phyloP scores from a whole-genome alignment of 2,329 filamentous ascomycete species.

The Fulvia fulva region DNA sequence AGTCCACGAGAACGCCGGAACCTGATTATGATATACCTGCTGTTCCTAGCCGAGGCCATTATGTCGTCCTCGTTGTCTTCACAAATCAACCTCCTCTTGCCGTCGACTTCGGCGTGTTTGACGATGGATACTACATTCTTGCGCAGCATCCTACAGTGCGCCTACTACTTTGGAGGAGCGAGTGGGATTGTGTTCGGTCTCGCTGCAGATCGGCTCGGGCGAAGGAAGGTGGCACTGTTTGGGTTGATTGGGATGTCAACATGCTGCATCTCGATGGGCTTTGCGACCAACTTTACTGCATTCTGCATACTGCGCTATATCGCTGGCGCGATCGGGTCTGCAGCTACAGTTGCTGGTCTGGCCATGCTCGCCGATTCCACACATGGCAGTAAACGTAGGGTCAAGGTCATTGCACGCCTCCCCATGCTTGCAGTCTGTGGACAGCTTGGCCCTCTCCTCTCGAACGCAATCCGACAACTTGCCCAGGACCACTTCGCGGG shows the following conservation, averaged over 20 bases:
- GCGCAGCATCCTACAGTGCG: conserved; percentile 46
- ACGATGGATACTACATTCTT: conserved; percentile 45
- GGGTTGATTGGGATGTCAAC: conserved; percentile 43
- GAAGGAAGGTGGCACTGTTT: conserved; percentile 42
- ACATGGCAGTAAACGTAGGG: conserved; percentile 27
- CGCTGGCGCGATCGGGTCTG: conserved; percentile 43
- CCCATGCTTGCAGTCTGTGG: conserved; percentile 45
- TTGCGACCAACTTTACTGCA: conserved; percentile 40
- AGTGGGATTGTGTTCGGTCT: conserved; percentile 45
- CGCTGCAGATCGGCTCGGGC: conserved; percentile 41
- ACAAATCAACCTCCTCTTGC: conserved; percentile 45
- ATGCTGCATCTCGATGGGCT: conserved; percentile 47
- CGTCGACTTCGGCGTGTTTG: conserved; percentile 43
- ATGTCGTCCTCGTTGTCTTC: conserved; percentile 48
- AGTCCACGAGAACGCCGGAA: conserved; percentile 24
- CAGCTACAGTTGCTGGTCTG: conserved; percentile 42
- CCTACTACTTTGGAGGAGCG: conserved; percentile 46
- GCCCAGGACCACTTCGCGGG: conserved; percentile 36
- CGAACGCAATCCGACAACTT: conserved; percentile 42
- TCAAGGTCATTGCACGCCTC: conserved; percentile 41
- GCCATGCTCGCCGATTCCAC: conserved; percentile 45
- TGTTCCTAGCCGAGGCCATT: conserved; percentile 49
- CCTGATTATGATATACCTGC: conserved; percentile 42
- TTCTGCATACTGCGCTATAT: conserved; percentile 44
- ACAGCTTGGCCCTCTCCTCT: conserved; percentile 44